A percentile compares a stretch with the other conserved stretches of the same genome.
Evolutionary conservation across 2,329 filamentous ascomycete species (phyloP).

Genomic region (Paracoccidioides brasiliensis): DNA sequence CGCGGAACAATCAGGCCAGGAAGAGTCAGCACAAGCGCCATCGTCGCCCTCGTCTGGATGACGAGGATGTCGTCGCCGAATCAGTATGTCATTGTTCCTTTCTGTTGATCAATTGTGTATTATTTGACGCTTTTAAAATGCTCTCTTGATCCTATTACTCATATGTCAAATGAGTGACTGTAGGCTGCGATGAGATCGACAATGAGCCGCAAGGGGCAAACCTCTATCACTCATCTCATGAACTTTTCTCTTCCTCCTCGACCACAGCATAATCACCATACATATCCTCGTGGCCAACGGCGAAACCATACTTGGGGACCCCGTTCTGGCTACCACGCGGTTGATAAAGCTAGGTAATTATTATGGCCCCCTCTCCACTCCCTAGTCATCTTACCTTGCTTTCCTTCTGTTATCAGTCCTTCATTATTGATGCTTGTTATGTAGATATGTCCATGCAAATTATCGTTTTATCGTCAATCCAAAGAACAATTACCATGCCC

Average conservation of each 20-base stretch:
- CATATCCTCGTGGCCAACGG: constrained; percentile 46
- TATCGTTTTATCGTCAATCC: constrained; percentile 94
- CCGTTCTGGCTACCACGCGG: constrained; percentile 77
- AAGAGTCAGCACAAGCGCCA: constrained; percentile 78
- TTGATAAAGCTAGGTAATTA: constrained; percentile 72
- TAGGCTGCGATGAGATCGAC: constrained; percentile 51
- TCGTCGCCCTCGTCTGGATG: constrained; percentile 57
- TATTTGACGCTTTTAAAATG: not conserved
- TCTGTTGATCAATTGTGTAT: not conserved
- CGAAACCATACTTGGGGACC: constrained; percentile 70
- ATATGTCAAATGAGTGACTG: not conserved
- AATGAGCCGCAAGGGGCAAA: constrained; percentile 73
- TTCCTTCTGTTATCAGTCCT: constrained; percentile 1
- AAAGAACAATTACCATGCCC: constrained; percentile 60
- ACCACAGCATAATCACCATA: constrained; percentile 45
- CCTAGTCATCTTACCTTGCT: not conserved
- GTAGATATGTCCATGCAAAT: constrained; percentile 80
- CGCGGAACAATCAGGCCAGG: constrained; percentile 59
- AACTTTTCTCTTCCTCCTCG: constrained; percentile 74
- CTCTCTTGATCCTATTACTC: not conserved
- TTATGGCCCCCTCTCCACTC: not conserved
- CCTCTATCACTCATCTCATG: constrained; percentile 92
- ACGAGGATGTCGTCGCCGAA: constrained; percentile 83
- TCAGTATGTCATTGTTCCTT: constrained; percentile 41
- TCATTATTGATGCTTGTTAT: not conserved